Evolutionary conservation across 2,329 filamentous ascomycete species (phyloP).

Genomic region (Fusarium brevicatenulatum): DNA sequence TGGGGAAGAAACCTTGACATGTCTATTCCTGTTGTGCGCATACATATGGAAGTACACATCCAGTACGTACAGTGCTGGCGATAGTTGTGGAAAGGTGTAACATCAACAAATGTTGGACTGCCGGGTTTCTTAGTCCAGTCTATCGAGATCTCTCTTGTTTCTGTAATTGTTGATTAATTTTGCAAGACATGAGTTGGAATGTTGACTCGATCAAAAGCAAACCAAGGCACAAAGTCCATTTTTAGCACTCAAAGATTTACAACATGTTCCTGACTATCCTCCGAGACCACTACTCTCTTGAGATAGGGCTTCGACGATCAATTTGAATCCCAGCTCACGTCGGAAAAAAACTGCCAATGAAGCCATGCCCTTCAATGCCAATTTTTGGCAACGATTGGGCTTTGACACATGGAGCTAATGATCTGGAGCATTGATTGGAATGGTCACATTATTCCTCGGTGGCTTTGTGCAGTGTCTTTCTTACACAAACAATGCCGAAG

Average conservation of each 20-base stretch:
- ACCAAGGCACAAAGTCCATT: slow-evolving; percentile 1
- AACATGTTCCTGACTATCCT: slow-evolving; percentile 43
- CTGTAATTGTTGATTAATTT: background rate
- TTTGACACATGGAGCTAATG: slow-evolving; percentile 26
- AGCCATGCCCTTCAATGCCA: slow-evolving; percentile 20
- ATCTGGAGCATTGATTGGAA: background rate
- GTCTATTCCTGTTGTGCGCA: slow-evolving; percentile 1
- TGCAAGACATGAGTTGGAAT: background rate
- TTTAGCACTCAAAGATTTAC: slow-evolving; percentile 27
- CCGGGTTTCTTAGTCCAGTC: background rate
- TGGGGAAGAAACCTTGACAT: slow-evolving; percentile 6
- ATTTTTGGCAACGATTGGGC: slow-evolving; percentile 7
- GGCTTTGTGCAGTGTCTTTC: background rate
- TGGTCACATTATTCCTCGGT: background rate
- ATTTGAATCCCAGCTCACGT: slow-evolving; percentile 27
- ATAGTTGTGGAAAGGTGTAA: slow-evolving; percentile 23
- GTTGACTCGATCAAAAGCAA: background rate
- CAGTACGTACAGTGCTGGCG: background rate
- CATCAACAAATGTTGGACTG: slow-evolving; percentile 1
- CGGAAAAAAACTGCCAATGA: slow-evolving; percentile 42
- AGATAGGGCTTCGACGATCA: slow-evolving; percentile 39
- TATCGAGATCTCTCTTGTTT: background rate
- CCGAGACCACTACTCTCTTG: slow-evolving; percentile 32
- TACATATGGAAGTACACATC: background rate
- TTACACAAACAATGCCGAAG: background rate